phyloP scores from a whole-genome alignment of 2,329 filamentous ascomycete genomes.

The Delphinella strobiligena region DNA sequence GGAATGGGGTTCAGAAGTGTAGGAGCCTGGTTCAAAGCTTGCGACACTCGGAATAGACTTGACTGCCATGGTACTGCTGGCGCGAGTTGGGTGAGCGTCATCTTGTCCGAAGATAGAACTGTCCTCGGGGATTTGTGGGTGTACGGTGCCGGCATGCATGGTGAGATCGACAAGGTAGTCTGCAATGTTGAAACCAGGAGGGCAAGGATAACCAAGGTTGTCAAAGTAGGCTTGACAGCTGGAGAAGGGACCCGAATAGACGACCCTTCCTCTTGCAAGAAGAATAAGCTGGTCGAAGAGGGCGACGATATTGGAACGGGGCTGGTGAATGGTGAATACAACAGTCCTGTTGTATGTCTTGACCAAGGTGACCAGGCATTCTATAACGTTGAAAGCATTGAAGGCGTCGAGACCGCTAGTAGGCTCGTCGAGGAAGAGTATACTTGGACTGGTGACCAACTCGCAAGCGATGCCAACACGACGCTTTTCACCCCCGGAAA shows the following conservation, averaged over 20 bases:
- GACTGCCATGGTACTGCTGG: constrained; percentile 76
- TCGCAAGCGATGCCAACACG: constrained; percentile 96
- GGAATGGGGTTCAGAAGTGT: constrained; percentile 42
- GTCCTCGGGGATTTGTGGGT: constrained; percentile 42
- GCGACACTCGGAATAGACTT: constrained; percentile 84
- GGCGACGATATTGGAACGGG: constrained; percentile 93
- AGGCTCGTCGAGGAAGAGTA: constrained; percentile 92
- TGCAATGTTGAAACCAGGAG: constrained; percentile 95
- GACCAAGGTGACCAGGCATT: constrained; percentile 86
- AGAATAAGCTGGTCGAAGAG: constrained; percentile 91
- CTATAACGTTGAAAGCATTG: constrained; percentile 96
- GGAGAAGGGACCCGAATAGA: constrained; percentile 84
- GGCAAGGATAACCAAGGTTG: constrained; percentile 80
- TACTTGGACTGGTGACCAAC: constrained; percentile 91
- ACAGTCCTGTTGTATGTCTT: constrained; percentile 96
- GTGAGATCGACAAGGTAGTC: constrained; percentile 96
- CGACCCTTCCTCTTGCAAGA: constrained; percentile 74
- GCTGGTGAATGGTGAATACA: constrained; percentile 96
- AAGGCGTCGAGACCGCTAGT: constrained; percentile 92
- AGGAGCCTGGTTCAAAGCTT: constrained; percentile 48
- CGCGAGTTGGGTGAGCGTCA: constrained; percentile 55
- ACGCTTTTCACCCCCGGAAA: constrained; percentile 93
- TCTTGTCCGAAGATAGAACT: constrained; percentile 41
- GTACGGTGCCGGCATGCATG: constrained; percentile 71
- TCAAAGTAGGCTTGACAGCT: constrained; percentile 91